These are phyloP conservation scores for Metrosideros polymorpha DNA, from an alignment of 441 rosid species.

Conservation along the genomic window DNA sequence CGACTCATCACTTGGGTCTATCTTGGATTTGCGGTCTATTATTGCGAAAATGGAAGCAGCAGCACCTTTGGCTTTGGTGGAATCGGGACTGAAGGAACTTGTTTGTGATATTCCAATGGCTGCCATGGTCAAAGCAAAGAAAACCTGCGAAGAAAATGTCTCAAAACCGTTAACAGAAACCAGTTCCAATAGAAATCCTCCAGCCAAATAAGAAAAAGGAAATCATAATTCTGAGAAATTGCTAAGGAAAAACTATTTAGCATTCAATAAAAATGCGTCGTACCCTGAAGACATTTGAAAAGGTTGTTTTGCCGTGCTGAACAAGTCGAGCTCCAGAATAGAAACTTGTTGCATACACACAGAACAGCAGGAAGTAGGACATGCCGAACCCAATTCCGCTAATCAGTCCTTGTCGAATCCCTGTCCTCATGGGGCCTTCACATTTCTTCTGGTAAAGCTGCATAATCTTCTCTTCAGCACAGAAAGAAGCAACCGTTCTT, in stretches of 20 bases:
- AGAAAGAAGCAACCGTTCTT: constrained; percentile 8
- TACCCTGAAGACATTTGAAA: constrained; percentile 1
- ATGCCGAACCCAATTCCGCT: constrained; percentile 3
- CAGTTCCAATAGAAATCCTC: not conserved
- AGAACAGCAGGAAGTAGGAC: not conserved
- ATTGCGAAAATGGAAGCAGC: constrained; percentile 6
- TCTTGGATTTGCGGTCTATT: constrained; percentile 4
- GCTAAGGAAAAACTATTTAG: not conserved
- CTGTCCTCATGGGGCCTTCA: constrained; percentile 1
- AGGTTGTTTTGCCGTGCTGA: not conserved
- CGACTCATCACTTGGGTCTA: constrained; percentile 6
- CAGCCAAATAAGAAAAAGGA: not conserved
- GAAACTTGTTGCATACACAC: constrained; percentile 4
- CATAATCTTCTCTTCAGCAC: constrained; percentile 6
- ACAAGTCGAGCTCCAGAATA: constrained; percentile 3
- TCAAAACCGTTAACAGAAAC: not conserved
- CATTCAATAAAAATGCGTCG: not conserved
- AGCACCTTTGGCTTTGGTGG: constrained; percentile 1
- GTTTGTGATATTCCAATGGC: constrained; percentile 3
- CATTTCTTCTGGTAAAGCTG: constrained; percentile 10
- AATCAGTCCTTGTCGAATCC: constrained; percentile 6
- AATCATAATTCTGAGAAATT: not conserved
- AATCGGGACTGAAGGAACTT: constrained; percentile 6
- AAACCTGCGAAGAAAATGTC: not conserved
- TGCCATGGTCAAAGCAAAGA: constrained; percentile 10